phyloP scores from a whole-genome alignment of 163 green algal species.

The Chlorella variabilis region DNA sequence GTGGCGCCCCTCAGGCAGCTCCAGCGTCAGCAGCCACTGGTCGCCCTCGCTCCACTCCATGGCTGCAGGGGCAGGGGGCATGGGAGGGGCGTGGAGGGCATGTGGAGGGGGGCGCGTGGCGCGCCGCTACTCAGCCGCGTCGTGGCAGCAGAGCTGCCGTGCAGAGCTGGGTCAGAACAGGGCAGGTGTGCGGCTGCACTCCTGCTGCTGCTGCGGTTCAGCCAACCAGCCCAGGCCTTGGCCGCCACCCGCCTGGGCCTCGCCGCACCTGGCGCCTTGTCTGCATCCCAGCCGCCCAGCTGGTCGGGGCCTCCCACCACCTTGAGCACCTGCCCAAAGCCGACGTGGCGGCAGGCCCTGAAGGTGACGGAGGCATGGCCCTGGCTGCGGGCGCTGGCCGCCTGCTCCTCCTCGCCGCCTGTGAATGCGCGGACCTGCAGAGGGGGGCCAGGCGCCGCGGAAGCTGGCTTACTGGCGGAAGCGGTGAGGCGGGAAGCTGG shows the following conservation, averaged over 20 bases:
- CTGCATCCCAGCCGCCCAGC: slow-evolving; percentile 49
- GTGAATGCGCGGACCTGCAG: neutral
- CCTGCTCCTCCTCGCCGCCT: neutral
- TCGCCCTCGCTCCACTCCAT: slow-evolving; percentile 44
- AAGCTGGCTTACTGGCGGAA: neutral
- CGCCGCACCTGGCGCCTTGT: slow-evolving; percentile 39
- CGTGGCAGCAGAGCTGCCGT: too few species aligned
- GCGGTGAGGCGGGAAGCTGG: too few species aligned
- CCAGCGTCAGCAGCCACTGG: slow-evolving; percentile 24
- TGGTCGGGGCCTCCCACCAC: slow-evolving; percentile 31
- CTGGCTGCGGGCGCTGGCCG: neutral
- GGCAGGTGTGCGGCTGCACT: too few species aligned
- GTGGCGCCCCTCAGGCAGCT: slow-evolving; percentile 25
- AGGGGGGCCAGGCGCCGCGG: too few species aligned
- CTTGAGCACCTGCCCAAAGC: slow-evolving; percentile 55
- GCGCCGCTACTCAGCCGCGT: too few species aligned
- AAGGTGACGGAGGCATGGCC: slow-evolving; percentile 20
- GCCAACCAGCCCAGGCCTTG: too few species aligned
- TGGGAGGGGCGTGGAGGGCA: neutral
- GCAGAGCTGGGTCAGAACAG: too few species aligned
- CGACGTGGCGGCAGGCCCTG: slow-evolving; percentile 8
- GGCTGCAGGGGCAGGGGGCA: neutral
- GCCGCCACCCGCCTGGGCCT: too few species aligned
- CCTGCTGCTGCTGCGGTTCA: too few species aligned
- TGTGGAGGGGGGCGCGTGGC: too few species aligned